Evolutionary conservation across 768 basidiomycete species (phyloP).

Genomic region (Lepiota venenata): DNA sequence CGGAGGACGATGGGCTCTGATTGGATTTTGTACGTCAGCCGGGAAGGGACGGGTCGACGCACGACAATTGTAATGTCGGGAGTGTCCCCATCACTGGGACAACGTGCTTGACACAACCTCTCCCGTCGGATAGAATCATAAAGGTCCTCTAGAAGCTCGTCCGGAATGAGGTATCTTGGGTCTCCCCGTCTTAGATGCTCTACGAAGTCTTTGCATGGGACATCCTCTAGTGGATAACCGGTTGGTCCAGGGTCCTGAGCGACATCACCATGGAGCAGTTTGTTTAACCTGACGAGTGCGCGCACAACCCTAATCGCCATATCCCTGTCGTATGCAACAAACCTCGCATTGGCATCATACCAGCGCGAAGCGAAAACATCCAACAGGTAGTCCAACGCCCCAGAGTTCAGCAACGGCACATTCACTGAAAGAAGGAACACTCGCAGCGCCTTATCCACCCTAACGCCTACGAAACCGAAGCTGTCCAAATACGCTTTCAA

Average conservation of each 20-base stretch:
- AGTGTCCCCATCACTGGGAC: conserved; percentile 33
- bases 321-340: conserved; percentile 80
- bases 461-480: conserved; percentile 80
- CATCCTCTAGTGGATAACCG: conserved; percentile 50
- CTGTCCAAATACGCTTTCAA: conserved; percentile 83
- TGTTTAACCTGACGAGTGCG: conserved; percentile 85
- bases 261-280: conserved; percentile 76
- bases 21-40: conserved; percentile 83
- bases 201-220: conserved; percentile 77
- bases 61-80: conserved; percentile 60
- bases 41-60: conserved; percentile 70
- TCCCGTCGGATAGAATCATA: conserved; percentile 77
- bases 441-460: conserved; percentile 87
- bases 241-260: conserved; percentile 57
- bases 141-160: conserved; percentile 72
- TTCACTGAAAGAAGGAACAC: conserved; percentile 83
- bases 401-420: conserved; percentile 32
- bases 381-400: conserved; percentile 65
- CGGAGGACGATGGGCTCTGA: conserved; percentile 87
- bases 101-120: conserved; percentile 67
- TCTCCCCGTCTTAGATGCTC: conserved; percentile 83
- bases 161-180: conserved; percentile 61
- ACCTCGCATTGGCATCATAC: conserved; percentile 83
- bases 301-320: conserved; percentile 73
- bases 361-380: conserved; percentile 85